Conservation (phyloP, 2,329 filamentous ascomycete genomes). For the Plectosphaerella cucumerina region DNA sequence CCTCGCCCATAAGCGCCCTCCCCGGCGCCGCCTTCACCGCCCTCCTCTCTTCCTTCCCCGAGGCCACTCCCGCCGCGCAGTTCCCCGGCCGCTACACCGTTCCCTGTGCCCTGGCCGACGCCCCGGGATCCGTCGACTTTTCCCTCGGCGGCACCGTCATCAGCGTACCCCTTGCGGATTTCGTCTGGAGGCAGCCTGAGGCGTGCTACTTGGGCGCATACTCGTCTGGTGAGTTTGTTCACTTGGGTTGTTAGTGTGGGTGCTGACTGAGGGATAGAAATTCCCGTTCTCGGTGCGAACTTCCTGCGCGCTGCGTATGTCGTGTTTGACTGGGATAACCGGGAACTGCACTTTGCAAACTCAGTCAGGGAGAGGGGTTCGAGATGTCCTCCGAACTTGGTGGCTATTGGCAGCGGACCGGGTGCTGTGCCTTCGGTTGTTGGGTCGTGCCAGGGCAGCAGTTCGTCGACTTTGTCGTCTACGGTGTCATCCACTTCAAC, state of each 20-base stretch:
- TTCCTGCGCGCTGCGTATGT: conserved; percentile 10
- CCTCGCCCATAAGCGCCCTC: conserved; percentile 8
- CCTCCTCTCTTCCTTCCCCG: neutral
- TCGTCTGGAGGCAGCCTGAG: conserved; percentile 7
- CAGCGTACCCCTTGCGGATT: conserved; percentile 12
- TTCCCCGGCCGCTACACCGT: conserved; percentile 3
- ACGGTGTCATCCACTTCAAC: neutral
- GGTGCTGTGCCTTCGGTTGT: conserved; percentile 21
- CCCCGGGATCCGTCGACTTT: conserved; percentile 11
- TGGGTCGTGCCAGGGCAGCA: neutral
- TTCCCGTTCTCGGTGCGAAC: conserved; percentile 16
- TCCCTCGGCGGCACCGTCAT: conserved; percentile 12
- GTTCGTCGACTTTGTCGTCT: neutral
- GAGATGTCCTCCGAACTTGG: conserved; percentile 30
- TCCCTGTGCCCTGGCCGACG: conserved; percentile 7
- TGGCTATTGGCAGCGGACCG: conserved; percentile 34
- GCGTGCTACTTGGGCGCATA: conserved; percentile 13
- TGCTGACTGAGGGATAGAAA: conserved; percentile 13
- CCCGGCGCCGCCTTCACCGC: conserved; percentile 8
- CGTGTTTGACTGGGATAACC: conserved; percentile 34
- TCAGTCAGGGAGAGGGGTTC: conserved; percentile 26
- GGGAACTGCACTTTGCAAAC: conserved; percentile 30
- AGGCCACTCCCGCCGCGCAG: conserved; percentile 2
- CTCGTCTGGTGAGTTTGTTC: neutral
- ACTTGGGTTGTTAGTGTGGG: neutral